A percentile compares a stretch with the other conserved stretches of the same genome.
phyloP scores from a whole-genome alignment of 495 filamentous ascomycete species.

The Usnea hakonensis region DNA sequence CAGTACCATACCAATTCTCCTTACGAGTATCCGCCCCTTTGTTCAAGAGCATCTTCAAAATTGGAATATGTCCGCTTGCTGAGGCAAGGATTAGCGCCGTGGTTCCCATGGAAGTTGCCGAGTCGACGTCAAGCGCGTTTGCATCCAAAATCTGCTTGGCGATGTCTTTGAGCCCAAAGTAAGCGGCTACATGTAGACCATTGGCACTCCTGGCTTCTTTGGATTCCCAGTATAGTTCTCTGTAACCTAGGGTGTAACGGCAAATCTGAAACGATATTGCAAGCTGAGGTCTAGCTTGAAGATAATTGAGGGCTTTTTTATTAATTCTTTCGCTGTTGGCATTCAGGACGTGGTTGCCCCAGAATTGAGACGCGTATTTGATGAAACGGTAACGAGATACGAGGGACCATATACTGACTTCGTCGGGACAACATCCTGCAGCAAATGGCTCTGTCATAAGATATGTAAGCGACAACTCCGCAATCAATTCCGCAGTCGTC shows the following conservation, averaged over 20 bases:
- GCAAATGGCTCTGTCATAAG: slow-evolving; percentile 3
- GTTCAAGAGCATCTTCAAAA: not conserved
- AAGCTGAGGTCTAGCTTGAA: slow-evolving; percentile 1
- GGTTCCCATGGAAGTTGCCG: slow-evolving; percentile 3
- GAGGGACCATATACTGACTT: not conserved
- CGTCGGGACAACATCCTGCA: not conserved
- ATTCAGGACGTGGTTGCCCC: not conserved
- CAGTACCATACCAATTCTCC: not conserved
- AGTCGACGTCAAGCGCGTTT: not conserved
- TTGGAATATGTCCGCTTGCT: not conserved
- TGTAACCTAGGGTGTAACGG: not conserved
- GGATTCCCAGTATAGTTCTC: slow-evolving; percentile 6
- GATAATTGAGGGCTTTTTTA: not conserved
- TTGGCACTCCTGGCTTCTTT: not conserved
- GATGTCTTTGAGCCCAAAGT: slow-evolving; percentile 4
- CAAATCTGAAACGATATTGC: slow-evolving; percentile 10
- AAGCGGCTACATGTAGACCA: slow-evolving; percentile 1
- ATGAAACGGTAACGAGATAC: not conserved
- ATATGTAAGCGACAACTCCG: slow-evolving; percentile 12
- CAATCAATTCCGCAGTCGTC: not conserved
- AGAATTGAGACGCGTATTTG: slow-evolving; percentile 5
- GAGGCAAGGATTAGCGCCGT: slow-evolving; percentile 10
- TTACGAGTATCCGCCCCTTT: not conserved
- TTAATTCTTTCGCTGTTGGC: not conserved
- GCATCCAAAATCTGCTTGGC: not conserved